Evolutionary conservation across 2,329 filamentous ascomycete genomes (phyloP).

Genomic region (Coniochaeta pulveracea): DNA sequence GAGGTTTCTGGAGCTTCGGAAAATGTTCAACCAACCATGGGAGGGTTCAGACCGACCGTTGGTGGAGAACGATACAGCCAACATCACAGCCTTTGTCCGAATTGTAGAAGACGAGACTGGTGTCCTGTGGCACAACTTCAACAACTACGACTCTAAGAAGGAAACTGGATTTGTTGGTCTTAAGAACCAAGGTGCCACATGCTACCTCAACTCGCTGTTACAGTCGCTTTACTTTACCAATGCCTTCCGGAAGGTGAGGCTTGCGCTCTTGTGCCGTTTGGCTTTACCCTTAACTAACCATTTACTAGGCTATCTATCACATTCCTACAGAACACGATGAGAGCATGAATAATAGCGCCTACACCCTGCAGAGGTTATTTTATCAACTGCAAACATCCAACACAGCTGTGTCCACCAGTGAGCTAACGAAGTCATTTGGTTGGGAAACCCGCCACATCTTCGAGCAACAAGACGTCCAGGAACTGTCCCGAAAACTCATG

Average conservation of each 20-base stretch:
- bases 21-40: slow-evolving; percentile 71
- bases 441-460: slow-evolving; percentile 98
- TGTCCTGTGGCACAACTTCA: slow-evolving; percentile 83
- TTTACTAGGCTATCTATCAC: slow-evolving; percentile 68
- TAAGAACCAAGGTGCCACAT: slow-evolving; percentile 92
- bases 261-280: neutral
- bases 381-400: slow-evolving; percentile 87
- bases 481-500: slow-evolving; percentile 92
- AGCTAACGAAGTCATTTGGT: slow-evolving; percentile 91
- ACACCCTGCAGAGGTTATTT: slow-evolving; percentile 86
- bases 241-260: slow-evolving; percentile 79
- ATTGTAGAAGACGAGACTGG: slow-evolving; percentile 80
- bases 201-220: slow-evolving; percentile 75
- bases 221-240: slow-evolving; percentile 84
- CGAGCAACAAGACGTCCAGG: slow-evolving; percentile 97
- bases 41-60: slow-evolving; percentile 59
- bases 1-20: slow-evolving; percentile 80
- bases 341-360: slow-evolving; percentile 77
- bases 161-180: slow-evolving; percentile 95
- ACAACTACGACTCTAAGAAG: slow-evolving; percentile 97
- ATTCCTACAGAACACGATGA: slow-evolving; percentile 86
- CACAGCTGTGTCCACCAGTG: slow-evolving; percentile 75
- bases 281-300: slow-evolving; percentile 6
- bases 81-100: slow-evolving; percentile 73
- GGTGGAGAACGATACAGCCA: slow-evolving; percentile 65